Evolutionary conservation across 2,329 filamentous ascomycete species (phyloP), one percentile per base, ranked within the genome.

Genomic region (Botryosphaeria dothidea): DNA sequence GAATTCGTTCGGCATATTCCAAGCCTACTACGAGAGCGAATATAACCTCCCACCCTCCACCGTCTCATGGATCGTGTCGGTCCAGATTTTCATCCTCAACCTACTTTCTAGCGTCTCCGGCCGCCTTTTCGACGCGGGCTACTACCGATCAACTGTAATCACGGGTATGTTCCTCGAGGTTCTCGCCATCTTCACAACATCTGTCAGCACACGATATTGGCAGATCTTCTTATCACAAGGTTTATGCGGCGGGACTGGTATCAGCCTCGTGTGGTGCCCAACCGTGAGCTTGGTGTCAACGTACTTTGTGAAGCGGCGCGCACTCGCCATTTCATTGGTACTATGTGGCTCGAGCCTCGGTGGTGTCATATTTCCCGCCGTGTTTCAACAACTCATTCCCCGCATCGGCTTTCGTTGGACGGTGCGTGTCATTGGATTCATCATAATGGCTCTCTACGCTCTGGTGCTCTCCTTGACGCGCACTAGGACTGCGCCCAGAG

Each of bases 321-420:
- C 75, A 29, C 67, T 83, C 1, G 80, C 79, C 83, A 78, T 79
- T 49, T 81, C 81, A 0, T 71, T 83, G 11, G 78, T 79, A 0
- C 74, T 79, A 0, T 75, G 75, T 0, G 82, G 82, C 0, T 77
- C 78, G 43, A 75, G 76, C 11, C 49, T 70, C 54, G 81, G 81
- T 23, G 81, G 81, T 3, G 72, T 83, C 23, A 73, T 83, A 31
- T 82, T 81, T 65, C 81, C 82, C 0, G 81, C 83, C 58, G 73
- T 82, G 8, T 81, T 88, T 66, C 79, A 85, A 66, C 80, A 84
- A 62, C 74, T 88, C 27, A 78, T 85, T 13, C 82, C 83, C 0
- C 71, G 73, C 15, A 76, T 88, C 19, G 86, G 86, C 0, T 89
- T 89, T 68, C 75, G 80, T 1, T 88, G 86, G 85, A 81, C 86